Percentiles rank a stretch among this genome's conserved stretches.
These are phyloP conservation scores for Aspergillus conjunctus DNA, from an alignment of 495 filamentous ascomycete species.

Conservation along the genomic window DNA sequence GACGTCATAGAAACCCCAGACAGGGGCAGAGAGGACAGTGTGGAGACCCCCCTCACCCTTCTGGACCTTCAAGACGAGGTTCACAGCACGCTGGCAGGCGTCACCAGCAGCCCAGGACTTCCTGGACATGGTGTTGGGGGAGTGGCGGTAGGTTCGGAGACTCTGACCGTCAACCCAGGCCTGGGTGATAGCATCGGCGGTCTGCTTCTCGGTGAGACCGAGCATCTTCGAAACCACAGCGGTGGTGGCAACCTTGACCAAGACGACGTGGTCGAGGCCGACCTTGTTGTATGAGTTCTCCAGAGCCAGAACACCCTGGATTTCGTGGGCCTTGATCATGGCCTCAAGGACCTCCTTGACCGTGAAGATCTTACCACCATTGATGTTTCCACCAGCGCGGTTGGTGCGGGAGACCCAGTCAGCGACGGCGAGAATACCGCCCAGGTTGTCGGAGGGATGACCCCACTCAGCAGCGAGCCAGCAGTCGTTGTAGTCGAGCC, in stretches of 20 bases:
- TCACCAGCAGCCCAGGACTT: slow-evolving; percentile 99
- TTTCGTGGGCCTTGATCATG: slow-evolving; percentile 99
- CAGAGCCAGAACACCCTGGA: slow-evolving; percentile 93
- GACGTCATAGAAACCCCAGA: slow-evolving; percentile 99
- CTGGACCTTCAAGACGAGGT: slow-evolving; percentile 90
- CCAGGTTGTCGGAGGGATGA: slow-evolving; percentile 95
- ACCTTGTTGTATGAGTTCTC: slow-evolving; percentile 99
- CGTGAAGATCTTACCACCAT: slow-evolving; percentile 81
- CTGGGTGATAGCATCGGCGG: slow-evolving; percentile 91
- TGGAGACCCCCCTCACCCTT: slow-evolving; percentile 88
- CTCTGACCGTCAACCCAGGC: slow-evolving; percentile 97
- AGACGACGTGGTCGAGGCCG: slow-evolving; percentile 93
- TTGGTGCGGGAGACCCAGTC: slow-evolving; percentile 98
- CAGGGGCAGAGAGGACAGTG: slow-evolving; percentile 88
- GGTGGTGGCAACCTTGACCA: slow-evolving; percentile 95
- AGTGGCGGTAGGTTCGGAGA: slow-evolving; percentile 94
- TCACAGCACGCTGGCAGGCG: slow-evolving; percentile 94
- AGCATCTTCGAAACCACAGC: slow-evolving; percentile 95
- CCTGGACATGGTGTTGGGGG: slow-evolving; percentile 98
- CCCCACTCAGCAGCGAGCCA: slow-evolving; percentile 99
- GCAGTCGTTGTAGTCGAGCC: slow-evolving; percentile 99
- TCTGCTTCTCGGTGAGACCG: slow-evolving; percentile 85
- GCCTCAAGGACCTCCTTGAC: slow-evolving; percentile 90
- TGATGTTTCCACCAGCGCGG: slow-evolving; percentile 83
- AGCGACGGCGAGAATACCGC: slow-evolving; percentile 91